Conservation (phyloP, 2,329 filamentous ascomycete genomes). For the Aspergillus ochraceus region DNA sequence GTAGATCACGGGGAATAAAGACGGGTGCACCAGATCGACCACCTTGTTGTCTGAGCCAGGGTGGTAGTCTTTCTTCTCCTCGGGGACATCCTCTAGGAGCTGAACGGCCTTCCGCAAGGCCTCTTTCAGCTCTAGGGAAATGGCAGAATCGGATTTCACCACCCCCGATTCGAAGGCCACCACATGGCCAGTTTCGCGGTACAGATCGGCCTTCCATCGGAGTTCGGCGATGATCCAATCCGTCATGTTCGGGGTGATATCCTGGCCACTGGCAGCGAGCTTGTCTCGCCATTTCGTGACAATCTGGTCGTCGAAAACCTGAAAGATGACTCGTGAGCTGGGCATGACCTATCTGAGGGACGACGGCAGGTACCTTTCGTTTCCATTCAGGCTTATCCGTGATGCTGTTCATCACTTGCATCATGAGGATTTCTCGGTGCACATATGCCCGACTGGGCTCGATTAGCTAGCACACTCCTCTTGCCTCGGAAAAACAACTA, state of each 20-base stretch:
- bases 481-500: too few species aligned
- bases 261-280: conserved; percentile 11
- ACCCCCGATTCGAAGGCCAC: conserved; percentile 48
- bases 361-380: conserved; percentile 27
- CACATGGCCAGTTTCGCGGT: conserved; percentile 42
- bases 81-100: conserved; percentile 50
- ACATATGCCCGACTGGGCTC: conserved; percentile 12
- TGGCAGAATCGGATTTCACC: conserved; percentile 55
- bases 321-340: not conserved
- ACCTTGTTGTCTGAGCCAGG: conserved; percentile 59
- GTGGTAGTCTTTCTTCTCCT: conserved; percentile 61
- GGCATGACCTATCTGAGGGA: not conserved
- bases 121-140: conserved; percentile 43
- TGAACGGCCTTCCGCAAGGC: conserved; percentile 49
- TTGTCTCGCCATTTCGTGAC: conserved; percentile 37
- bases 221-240: conserved; percentile 50
- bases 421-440: conserved; percentile 41
- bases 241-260: conserved; percentile 37
- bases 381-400: conserved; percentile 48
- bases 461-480: not conserved
- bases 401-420: conserved; percentile 43
- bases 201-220: conserved; percentile 47
- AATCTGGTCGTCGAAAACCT: conserved; percentile 37
- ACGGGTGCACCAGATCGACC: conserved; percentile 66
- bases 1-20: conserved; percentile 42